These are phyloP conservation scores for Penicillium turbatum DNA, from an alignment of 495 filamentous ascomycete genomes.

Conservation along the genomic window DNA sequence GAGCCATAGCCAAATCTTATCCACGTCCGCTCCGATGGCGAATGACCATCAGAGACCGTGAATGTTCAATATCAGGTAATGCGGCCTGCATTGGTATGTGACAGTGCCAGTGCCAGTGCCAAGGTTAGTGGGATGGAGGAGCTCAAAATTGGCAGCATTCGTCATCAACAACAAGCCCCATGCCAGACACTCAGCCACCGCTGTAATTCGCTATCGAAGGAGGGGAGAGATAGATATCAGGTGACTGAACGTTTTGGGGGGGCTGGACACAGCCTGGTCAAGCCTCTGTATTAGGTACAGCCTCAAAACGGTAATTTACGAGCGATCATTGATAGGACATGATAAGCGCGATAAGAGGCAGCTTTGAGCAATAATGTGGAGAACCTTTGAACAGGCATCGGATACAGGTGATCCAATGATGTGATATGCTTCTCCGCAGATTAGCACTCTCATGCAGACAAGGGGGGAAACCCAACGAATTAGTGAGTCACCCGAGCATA, in stretches of 20 bases:
- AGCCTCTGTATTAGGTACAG: not conserved
- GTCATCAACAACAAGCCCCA: conserved; percentile 3
- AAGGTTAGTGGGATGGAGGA: not conserved
- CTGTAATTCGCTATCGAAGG: conserved; percentile 12
- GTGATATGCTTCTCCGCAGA: conserved; percentile 7
- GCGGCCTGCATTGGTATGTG: conserved; percentile 44
- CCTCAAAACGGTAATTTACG: conserved; percentile 3
- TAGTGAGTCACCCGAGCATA: conserved; percentile 12
- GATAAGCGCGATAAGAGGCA: conserved; percentile 16
- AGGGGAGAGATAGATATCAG: conserved; percentile 21
- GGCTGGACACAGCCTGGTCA: conserved; percentile 1
- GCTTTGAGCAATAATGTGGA: conserved; percentile 5
- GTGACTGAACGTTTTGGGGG: conserved; percentile 16
- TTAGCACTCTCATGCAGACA: conserved; percentile 1
- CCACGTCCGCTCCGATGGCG: conserved; percentile 37
- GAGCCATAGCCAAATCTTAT: conserved; percentile 40
- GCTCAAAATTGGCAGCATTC: not conserved
- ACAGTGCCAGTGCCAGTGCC: conserved; percentile 18
- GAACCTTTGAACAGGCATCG: not conserved
- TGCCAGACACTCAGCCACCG: conserved; percentile 10
- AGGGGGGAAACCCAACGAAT: not conserved
- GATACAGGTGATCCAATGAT: conserved; percentile 5
- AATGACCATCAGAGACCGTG: conserved; percentile 41
- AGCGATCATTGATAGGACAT: not conserved
- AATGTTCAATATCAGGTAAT: conserved; percentile 32